phyloP scores from a whole-genome alignment of 2,329 filamentous ascomycete genomes.

The Aspergillus bombycis region DNA sequence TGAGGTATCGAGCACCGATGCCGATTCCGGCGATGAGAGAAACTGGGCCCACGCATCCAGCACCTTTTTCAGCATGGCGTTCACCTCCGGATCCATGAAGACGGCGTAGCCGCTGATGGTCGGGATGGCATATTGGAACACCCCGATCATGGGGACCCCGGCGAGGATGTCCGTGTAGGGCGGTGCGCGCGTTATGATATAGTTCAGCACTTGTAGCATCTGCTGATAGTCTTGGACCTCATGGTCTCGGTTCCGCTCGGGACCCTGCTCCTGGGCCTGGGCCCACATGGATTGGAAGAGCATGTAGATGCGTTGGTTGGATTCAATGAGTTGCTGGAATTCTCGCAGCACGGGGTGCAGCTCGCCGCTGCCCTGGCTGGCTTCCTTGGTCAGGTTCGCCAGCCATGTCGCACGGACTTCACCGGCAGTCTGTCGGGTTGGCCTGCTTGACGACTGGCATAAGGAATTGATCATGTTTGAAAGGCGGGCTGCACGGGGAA shows the following conservation, averaged over 20 bases:
- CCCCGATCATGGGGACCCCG: not conserved
- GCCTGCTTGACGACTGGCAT: not conserved
- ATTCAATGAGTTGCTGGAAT: not conserved
- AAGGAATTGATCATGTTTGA: not conserved
- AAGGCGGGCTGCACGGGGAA: not conserved
- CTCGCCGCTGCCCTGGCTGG: not conserved
- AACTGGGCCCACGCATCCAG: not conserved
- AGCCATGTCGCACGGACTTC: not conserved
- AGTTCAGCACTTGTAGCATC: not conserved
- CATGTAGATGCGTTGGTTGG: not conserved
- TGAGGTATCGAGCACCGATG: not conserved
- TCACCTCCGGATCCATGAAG: not conserved
- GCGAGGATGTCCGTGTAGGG: not conserved
- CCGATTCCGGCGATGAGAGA: slow-evolving; percentile 1
- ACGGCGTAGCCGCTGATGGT: not conserved
- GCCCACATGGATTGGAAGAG: not conserved
- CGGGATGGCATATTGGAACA: not conserved
- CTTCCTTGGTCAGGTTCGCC: not conserved
- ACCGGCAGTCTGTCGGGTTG: not conserved
- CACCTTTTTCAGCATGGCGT: not conserved
- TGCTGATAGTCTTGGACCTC: not conserved
- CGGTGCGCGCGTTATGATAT: not conserved
- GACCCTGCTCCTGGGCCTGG: not conserved
- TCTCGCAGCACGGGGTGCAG: not conserved
- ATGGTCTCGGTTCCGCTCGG: not conserved